Evolutionary conservation across 805 yeast species (phyloP).

Genomic region (Myxozyma lipomycoides): DNA sequence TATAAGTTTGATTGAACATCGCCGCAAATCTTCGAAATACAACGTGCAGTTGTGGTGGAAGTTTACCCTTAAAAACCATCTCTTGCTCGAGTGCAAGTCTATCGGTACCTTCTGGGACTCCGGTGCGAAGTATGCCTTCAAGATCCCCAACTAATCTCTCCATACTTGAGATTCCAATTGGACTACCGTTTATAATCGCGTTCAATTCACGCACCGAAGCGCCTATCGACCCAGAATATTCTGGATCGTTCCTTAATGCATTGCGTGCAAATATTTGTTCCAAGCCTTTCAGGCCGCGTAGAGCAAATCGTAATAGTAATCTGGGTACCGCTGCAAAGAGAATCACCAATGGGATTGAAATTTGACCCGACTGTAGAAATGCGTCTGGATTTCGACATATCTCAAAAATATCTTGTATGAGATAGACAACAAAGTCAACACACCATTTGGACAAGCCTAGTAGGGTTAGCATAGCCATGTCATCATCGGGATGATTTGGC

Average conservation of each 20-base stretch:
- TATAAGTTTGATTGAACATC: slow-evolving; percentile 44
- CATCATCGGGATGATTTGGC: slow-evolving; percentile 47
- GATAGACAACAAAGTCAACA: slow-evolving; percentile 66
- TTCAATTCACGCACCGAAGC: slow-evolving; percentile 32
- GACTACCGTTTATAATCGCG: slow-evolving; percentile 33
- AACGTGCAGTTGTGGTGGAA: slow-evolving; percentile 45
- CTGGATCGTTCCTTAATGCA: slow-evolving; percentile 28
- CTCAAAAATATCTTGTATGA: slow-evolving; percentile 60
- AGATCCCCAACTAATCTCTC: slow-evolving; percentile 40
- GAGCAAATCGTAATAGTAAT: slow-evolving; percentile 36
- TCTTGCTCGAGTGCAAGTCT: slow-evolving; percentile 56
- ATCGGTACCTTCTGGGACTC: slow-evolving; percentile 29
- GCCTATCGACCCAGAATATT: slow-evolving; percentile 32
- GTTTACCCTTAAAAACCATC: slow-evolving; percentile 56
- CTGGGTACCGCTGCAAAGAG: slow-evolving; percentile 39
- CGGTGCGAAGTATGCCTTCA: slow-evolving; percentile 39
- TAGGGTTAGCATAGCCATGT: slow-evolving; percentile 31
- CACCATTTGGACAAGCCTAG: slow-evolving; percentile 86
- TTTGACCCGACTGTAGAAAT: slow-evolving; percentile 33
- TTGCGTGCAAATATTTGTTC: slow-evolving; percentile 33
- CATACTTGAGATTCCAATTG: slow-evolving; percentile 35
- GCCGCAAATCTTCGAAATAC: slow-evolving; percentile 43
- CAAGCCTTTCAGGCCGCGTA: slow-evolving; percentile 41
- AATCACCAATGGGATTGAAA: slow-evolving; percentile 35
- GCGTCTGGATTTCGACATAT: slow-evolving; percentile 20